Percentiles rank a stretch among this genome's conserved stretches.
Evolutionary conservation across 2,329 filamentous ascomycete genomes (phyloP).

Genomic region (Hypoxylon rubiginosum): DNA sequence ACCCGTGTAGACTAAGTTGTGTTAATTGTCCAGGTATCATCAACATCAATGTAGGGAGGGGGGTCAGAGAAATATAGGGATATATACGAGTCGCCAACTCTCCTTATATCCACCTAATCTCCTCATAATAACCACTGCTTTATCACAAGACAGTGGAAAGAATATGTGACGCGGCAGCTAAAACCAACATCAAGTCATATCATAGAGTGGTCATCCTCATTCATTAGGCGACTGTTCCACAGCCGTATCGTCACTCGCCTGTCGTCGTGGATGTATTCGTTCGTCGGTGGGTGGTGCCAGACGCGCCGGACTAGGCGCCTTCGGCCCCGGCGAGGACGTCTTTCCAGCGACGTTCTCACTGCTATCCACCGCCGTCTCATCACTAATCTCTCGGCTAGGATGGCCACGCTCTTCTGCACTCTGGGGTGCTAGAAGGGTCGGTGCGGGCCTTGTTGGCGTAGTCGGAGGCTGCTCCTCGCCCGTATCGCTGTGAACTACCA

Average conservation of each 20-base stretch:
- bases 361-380: constrained; percentile 48
- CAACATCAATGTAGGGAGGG: constrained; percentile 14
- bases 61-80: constrained; percentile 4
- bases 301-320: constrained; percentile 23
- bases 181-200: constrained; percentile 10
- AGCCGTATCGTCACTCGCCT: constrained; percentile 33
- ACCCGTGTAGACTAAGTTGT: background rate
- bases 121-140: background rate
- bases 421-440: constrained; percentile 41
- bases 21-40: constrained; percentile 30
- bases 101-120: background rate
- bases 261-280: constrained; percentile 18
- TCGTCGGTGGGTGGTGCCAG: constrained; percentile 24
- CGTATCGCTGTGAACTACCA: constrained; percentile 44
- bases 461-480: constrained; percentile 19
- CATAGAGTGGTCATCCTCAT: constrained; percentile 3
- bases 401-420: constrained; percentile 38
- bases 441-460: constrained; percentile 21
- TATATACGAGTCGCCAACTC: constrained; percentile 1
- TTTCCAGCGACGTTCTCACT: constrained; percentile 37
- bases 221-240: constrained; percentile 18
- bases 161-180: background rate
- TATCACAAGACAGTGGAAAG: background rate
- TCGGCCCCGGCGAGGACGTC: constrained; percentile 30
- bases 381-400: constrained; percentile 47